Conservation (phyloP, 257 asterid species). For the Ballota nigra region DNA sequence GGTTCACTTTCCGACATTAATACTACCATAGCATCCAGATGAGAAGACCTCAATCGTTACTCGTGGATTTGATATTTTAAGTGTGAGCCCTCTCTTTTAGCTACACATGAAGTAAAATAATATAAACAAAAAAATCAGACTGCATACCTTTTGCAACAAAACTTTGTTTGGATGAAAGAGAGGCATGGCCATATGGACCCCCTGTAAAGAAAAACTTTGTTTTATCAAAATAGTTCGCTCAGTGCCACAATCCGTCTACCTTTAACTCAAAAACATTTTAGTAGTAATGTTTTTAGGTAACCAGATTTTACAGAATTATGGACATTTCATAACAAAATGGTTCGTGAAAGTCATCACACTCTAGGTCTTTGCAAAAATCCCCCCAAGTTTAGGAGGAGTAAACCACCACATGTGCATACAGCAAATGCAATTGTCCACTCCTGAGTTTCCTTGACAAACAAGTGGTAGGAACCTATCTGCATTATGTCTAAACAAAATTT, state of each 20-base stretch:
- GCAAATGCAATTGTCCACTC: too few species aligned
- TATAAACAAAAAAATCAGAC: conserved; percentile 18
- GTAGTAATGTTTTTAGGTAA: conserved; percentile 8
- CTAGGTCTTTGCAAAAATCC: conserved; percentile 6
- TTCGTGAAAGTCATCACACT: neutral
- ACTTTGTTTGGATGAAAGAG: conserved; percentile 84
- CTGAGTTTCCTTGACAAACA: conserved; percentile 4
- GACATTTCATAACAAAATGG: neutral
- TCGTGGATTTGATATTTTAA: conserved; percentile 14
- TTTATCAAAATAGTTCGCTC: conserved; percentile 38
- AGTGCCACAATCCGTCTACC: conserved; percentile 27
- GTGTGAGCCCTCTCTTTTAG: conserved; percentile 11
- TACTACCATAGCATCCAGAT: conserved; percentile 6
- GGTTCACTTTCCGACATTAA: conserved; percentile 14
- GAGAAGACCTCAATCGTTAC: neutral
- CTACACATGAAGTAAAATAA: conserved; percentile 8
- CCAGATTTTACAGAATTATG: conserved; percentile 7
- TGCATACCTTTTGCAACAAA: conserved; percentile 86
- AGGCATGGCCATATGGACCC: conserved; percentile 74
- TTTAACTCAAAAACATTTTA: conserved; percentile 4
- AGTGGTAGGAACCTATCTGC: neutral
- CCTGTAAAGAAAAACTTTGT: conserved; percentile 71
- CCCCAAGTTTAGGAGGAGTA: conserved; percentile 7
- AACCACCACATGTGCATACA: neutral
- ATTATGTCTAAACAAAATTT: neutral